phyloP scores from a whole-genome alignment of 495 filamentous ascomycete species.

The Beverwykella pulmonaria region DNA sequence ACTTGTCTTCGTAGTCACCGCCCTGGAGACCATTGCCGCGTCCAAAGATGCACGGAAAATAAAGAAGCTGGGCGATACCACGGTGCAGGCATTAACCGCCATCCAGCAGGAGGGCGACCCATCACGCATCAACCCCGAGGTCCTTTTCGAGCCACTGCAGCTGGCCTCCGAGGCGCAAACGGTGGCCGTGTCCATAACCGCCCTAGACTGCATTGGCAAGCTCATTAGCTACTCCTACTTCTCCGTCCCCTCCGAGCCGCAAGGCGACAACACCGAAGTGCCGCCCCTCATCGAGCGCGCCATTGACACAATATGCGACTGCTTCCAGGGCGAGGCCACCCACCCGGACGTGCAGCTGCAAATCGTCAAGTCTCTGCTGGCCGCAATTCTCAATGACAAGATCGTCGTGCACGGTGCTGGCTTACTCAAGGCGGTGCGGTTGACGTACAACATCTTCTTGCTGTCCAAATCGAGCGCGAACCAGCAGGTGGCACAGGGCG shows the following conservation, averaged over 20 bases:
- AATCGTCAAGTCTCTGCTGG: slow-evolving; percentile 94
- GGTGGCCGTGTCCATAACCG: slow-evolving; percentile 80
- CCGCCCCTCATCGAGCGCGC: slow-evolving; percentile 89
- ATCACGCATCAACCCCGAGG: slow-evolving; percentile 74
- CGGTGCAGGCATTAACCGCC: slow-evolving; percentile 76
- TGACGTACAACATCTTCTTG: slow-evolving; percentile 98
- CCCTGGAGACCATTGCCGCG: slow-evolving; percentile 83
- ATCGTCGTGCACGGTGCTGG: slow-evolving; percentile 97
- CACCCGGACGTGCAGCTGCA: slow-evolving; percentile 89
- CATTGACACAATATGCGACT: slow-evolving; percentile 99
- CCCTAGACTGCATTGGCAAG: slow-evolving; percentile 97
- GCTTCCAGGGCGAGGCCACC: slow-evolving; percentile 94
- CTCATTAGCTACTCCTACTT: slow-evolving; percentile 98
- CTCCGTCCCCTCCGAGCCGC: slow-evolving; percentile 64
- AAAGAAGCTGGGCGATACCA: slow-evolving; percentile 77
- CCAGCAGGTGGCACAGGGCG: slow-evolving; percentile 95
- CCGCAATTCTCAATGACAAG: slow-evolving; percentile 96
- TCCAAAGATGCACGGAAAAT: slow-evolving; percentile 83
- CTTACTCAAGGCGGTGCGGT: slow-evolving; percentile 94
- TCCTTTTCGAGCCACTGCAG: slow-evolving; percentile 87
- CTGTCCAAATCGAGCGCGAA: slow-evolving; percentile 88
- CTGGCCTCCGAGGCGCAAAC: slow-evolving; percentile 83
- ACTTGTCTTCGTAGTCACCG: slow-evolving; percentile 89
- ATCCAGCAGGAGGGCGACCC: slow-evolving; percentile 74
- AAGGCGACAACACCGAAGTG: slow-evolving; percentile 43